Base-by-base conservation (phyloP, 2,329 filamentous ascomycete genomes). In the Pseudocercospora fuligena region DNA sequence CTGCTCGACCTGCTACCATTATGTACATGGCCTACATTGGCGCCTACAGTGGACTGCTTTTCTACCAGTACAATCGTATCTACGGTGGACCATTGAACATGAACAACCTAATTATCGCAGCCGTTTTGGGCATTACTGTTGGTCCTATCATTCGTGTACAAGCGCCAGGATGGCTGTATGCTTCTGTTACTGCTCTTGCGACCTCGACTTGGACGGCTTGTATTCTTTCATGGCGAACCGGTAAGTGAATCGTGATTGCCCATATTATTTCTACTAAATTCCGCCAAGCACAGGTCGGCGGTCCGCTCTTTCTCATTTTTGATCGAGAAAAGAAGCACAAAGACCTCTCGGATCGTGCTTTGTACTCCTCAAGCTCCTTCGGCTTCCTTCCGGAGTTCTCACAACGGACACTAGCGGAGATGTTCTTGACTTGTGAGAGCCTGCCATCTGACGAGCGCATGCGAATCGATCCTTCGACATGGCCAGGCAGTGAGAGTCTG, bases 201-300 rank as follows among this genome's bases (percentile, higher is more conserved):
- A 73, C 78, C 3, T 79, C 81, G 4, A 87, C 85, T 7, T 87
- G 85, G 85, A 84, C 79, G 14, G 80, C 83, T 14, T 85, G 83
- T 11, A 71, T 87, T 19, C 76, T 86, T 3, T 82, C 83, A 0
- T 75, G 86, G 27, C 77, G 78, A 60, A 82, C 79, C 11, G 83
- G 43, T 19, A 7, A 46, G 43, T 19, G 3, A 47, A 8, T 47
- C n/a, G 16, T 23, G 21, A 47, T n/a, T 8, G 16, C 16, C 16
- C 11, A 16, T 47, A 23, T 9, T n/a, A 7, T 47, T 2, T 7
- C 1, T 47, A 21, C 43, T 47, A 12, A 47, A 1, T 19, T 9
- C 11, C 9, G 7, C 21, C n/a, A 6, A 47, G 43, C 83, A 1
- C 84, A 84, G 46, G 79, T 86, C 67, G 80, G 82, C 14, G 80